Conservation (phyloP, 2,329 filamentous ascomycete species). For the Scedosporium dehoogii region DNA sequence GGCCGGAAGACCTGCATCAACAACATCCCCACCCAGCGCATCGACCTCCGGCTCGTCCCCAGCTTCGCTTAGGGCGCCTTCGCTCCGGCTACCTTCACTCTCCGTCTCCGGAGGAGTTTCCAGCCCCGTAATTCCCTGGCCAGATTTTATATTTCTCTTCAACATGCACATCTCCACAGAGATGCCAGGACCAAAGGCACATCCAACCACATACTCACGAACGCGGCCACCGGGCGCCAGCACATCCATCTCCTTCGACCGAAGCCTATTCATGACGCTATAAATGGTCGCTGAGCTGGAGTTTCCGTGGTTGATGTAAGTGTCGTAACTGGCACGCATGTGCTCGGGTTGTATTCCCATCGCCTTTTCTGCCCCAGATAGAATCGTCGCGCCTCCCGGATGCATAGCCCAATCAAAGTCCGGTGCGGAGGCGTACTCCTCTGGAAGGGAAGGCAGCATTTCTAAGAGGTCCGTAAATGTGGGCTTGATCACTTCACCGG, state of each 20-base stretch:
- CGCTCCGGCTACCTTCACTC: constrained; percentile 34
- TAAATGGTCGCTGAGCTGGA: constrained; percentile 61
- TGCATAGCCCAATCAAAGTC: constrained; percentile 69
- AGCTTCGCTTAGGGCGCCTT: constrained; percentile 13
- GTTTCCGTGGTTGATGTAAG: constrained; percentile 60
- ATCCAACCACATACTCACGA: constrained; percentile 52
- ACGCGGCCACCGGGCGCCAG: constrained; percentile 37
- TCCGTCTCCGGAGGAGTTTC: constrained; percentile 46
- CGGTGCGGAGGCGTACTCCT: constrained; percentile 30
- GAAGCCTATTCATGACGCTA: constrained; percentile 53
- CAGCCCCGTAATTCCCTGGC: constrained; percentile 25
- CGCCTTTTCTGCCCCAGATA: constrained; percentile 50
- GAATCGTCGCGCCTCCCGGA: constrained; percentile 57
- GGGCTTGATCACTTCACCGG: constrained; percentile 38
- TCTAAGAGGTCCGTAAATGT: constrained; percentile 44
- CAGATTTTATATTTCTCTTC: constrained; percentile 26
- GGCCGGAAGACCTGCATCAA: not conserved
- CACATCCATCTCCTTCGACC: constrained; percentile 50
- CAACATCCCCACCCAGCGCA: not conserved
- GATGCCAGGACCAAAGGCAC: constrained; percentile 62
- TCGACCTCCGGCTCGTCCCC: constrained; percentile 20
- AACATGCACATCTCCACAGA: constrained; percentile 59
- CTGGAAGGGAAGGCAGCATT: constrained; percentile 27
- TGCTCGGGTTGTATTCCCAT: constrained; percentile 52
- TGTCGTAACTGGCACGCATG: constrained; percentile 59